Base-by-base conservation (phyloP, 2,329 filamentous ascomycete genomes). In the Rasamsonia emersonii region DNA sequence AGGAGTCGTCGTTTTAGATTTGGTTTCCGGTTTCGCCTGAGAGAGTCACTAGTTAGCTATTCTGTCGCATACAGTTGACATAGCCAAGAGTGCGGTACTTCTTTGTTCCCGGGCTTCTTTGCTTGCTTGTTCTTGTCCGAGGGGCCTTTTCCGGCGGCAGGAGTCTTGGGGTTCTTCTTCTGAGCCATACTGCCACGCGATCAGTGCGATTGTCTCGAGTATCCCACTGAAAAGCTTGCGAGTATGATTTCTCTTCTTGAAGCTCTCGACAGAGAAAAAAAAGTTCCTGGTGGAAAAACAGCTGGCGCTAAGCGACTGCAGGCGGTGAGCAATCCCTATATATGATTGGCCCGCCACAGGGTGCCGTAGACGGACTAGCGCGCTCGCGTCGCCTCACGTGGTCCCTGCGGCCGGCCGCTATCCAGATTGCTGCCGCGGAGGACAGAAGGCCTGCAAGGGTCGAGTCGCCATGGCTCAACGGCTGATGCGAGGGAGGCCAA, bases 111-210 rank as follows among this genome's bases (percentile, higher is more conserved):
- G 18, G 10, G 17, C 27, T n/a, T n/a, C 11, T 17, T 18, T 19
- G 27, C n/a, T 11, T 29, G 18, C 18, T 35, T 35, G 18, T 9
- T 11, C 30, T 39, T 43, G 39, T 51, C 50, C 35, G 23, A 25
- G 5, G 6, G 8, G 9, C 1, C 19, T 38, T 47, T 47, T 31
- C 49, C 52, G 13, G 37, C 19, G 11, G 45, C 28, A 20, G 44
- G 21, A 11, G 33, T 24, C 20, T 47, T 50, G 33, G 51, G 50
- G 17, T 20, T 36, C 25, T 46, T 49, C 18, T 41, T 36, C 9
- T 25, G 30, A 21, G 47, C 52, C 55, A 59, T 59, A 17, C 16
- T 47, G 35, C 14, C 23, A 11, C n/a, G 23, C 13, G 13, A 28
- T 3, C 11, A 18, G 15, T 5, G 9, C 27, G 20, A 20, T 11